Base-by-base conservation (phyloP, 805 yeast species). In the Sungouiozyma ichnusensis region DNA sequence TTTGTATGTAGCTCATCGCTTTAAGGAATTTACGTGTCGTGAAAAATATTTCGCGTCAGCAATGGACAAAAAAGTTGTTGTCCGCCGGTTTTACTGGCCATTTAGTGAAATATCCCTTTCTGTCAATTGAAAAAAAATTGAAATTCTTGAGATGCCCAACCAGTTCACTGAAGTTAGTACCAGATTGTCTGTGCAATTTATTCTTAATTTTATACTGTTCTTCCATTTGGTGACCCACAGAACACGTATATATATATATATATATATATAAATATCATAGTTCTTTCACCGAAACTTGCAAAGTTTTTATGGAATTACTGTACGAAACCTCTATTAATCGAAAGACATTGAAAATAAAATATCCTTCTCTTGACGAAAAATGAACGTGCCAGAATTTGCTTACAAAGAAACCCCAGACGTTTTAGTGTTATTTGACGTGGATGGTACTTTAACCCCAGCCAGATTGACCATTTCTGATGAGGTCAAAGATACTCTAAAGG, bases 401-500 rank as follows among this genome's bases (percentile, higher is more conserved):
- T 69, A 82, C 62, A 80, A 78, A 66, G 83, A 85, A 69, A 73
- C 80, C 53, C 94, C 94, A 62, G 81, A 85, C 55, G 82, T 85
- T 49, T 73, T 92, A 58, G 94, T 85, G 53, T 78, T 92, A 51
- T 92, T 92, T 68, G 99, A 92, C 60, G 99, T 92, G 53, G 99
- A 92, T 64, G 98, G 97, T 52, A 92, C 99, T 44, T 75, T 92
- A 66, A 90, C 97, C 35, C 98, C 97, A 53, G 97, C 98, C 43
- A 86, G 99, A 73, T 76, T 80, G 63, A 64, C 60, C 33, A 67
- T 83, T 54, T 78, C 87, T 48, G 75, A 77, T 57, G 95, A 87
- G 67, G 82, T 92, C 80, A 76, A 69, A 60, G 66, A 74, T 49
- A 69, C 83, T 35, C 76, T 92, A 57, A 63, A 66, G 47, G 76